These are phyloP conservation scores for Clitoria ternatea DNA, from an alignment of 306 rosid species.

Conservation along the genomic window DNA sequence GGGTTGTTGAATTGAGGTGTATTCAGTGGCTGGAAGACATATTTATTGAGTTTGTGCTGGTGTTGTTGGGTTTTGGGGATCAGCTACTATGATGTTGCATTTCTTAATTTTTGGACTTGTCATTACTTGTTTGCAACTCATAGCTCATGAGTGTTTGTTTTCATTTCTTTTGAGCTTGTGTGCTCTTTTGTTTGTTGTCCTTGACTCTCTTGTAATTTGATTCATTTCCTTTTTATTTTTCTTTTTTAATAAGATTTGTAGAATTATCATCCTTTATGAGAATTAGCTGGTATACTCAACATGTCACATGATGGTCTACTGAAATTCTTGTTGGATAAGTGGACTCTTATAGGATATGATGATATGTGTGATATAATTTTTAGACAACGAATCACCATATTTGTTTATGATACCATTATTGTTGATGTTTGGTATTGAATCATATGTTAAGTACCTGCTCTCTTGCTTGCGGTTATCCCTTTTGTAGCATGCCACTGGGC, in stretches of 20 bases:
- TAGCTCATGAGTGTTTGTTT: not conserved
- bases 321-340: not conserved
- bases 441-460: not conserved
- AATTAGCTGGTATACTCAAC: not conserved
- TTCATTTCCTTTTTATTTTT: not conserved
- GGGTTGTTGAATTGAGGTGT: not conserved
- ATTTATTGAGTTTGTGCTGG: not conserved
- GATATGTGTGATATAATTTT: not conserved
- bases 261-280: conserved; percentile 2
- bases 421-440: not conserved
- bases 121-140: not conserved
- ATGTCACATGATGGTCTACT: not conserved
- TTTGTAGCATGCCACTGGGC: not conserved
- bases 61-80: not conserved
- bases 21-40: no score
- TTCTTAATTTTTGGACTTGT: not conserved
- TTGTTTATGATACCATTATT: not conserved
- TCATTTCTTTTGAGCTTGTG: no score
- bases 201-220: not conserved
- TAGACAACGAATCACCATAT: not conserved
- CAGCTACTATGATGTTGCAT: conserved; percentile 9
- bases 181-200: not conserved
- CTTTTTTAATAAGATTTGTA: not conserved
- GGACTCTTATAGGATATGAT: conserved; percentile 2
- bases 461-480: not conserved